Conservation (phyloP, 2,329 filamentous ascomycete genomes). For the Scedosporium apiospermum region DNA sequence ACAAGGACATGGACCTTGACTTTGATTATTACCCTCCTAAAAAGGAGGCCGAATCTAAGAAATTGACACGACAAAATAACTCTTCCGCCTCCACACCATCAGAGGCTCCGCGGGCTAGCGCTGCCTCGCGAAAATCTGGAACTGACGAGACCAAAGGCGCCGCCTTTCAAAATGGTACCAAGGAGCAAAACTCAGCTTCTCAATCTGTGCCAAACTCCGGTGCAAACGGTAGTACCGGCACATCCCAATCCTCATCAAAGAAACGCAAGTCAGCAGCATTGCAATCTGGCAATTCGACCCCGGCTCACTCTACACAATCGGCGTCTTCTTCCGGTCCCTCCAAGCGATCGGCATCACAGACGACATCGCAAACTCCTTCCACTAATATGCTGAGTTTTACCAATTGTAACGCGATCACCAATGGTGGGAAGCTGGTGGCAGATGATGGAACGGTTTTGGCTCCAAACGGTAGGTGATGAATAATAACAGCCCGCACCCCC, state of each 20-base stretch:
- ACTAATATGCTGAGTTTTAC: constrained; percentile 89
- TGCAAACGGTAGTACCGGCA: not conserved
- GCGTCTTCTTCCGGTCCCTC: not conserved
- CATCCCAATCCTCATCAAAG: constrained; percentile 38
- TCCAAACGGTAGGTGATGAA: constrained; percentile 64
- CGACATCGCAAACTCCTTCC: constrained; percentile 32
- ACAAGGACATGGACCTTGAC: constrained; percentile 82
- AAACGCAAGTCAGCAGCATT: constrained; percentile 69
- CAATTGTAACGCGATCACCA: constrained; percentile 55
- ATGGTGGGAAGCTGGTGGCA: constrained; percentile 70
- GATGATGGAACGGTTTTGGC: constrained; percentile 82
- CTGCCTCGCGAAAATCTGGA: constrained; percentile 7
- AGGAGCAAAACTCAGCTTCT: constrained; percentile 1
- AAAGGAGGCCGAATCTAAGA: constrained; percentile 48
- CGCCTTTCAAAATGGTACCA: not conserved
- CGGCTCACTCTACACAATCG: constrained; percentile 9
- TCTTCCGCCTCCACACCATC: not conserved
- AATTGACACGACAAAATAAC: constrained; percentile 30
- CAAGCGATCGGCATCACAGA: constrained; percentile 6
- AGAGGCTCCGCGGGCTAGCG: constrained; percentile 1
- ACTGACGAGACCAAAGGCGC: constrained; percentile 2
- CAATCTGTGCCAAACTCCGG: not conserved
- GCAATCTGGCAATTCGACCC: constrained; percentile 15
- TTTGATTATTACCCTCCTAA: constrained; percentile 58
- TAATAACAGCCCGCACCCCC: not conserved